Evolutionary conservation across 2,329 filamentous ascomycete species (phyloP).

Genomic region (Fusarium continuum): DNA sequence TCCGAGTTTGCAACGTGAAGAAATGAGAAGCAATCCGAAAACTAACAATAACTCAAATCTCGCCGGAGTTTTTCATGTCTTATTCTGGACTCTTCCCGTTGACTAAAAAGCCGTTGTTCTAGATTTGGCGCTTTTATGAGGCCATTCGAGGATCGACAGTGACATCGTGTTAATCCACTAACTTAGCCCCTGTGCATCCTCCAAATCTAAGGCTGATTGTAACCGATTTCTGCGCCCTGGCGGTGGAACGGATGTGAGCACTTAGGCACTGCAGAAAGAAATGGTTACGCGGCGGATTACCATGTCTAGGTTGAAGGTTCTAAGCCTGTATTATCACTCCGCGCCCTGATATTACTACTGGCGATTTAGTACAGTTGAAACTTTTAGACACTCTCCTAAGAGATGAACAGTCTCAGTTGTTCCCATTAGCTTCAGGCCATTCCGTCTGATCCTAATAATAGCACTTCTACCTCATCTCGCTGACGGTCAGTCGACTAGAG

Average conservation of each 20-base stretch:
- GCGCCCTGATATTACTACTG: too few relatives aligned
- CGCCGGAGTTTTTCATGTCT: neutral
- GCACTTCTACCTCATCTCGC: neutral
- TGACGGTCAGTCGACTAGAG: neutral
- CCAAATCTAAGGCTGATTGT: neutral
- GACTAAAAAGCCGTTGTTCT: neutral
- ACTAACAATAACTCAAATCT: neutral
- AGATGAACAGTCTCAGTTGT: too few relatives aligned
- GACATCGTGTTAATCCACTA: neutral
- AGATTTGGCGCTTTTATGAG: neutral
- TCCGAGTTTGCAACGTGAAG: too few relatives aligned
- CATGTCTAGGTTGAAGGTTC: neutral
- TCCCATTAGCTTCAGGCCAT: too few relatives aligned
- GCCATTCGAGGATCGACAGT: neutral
- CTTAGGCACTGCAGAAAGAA: too few relatives aligned
- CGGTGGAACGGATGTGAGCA: neutral
- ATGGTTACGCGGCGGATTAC: neutral
- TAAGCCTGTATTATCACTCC: neutral
- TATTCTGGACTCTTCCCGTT: neutral
- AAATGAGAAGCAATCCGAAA: too few relatives aligned
- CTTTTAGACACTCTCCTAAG: too few relatives aligned
- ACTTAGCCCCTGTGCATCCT: constrained; percentile 11
- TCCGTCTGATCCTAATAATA: too few relatives aligned
- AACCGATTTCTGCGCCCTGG: constrained; percentile 14
- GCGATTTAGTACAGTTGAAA: too few relatives aligned